Percentiles rank a stretch among this genome's conserved stretches.
These are phyloP conservation scores for Hypoxylon sp. DNA, from an alignment of 2,329 filamentous ascomycete species.

Conservation along the genomic window DNA sequence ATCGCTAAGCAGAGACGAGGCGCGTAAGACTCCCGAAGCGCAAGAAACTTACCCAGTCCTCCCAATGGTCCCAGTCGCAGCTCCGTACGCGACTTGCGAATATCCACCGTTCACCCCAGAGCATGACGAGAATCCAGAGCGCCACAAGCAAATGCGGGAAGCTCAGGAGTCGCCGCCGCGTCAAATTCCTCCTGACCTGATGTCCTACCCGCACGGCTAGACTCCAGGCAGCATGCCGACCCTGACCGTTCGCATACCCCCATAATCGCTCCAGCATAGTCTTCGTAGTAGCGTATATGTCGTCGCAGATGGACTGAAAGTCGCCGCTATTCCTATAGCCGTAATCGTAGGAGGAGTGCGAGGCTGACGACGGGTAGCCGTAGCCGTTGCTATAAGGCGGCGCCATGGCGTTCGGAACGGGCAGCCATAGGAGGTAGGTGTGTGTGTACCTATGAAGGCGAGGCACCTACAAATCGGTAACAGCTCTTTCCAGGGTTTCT, in stretches of 20 bases:
- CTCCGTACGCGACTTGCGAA: constrained; percentile 77
- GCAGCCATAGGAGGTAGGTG: constrained; percentile 45
- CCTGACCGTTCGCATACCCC: constrained; percentile 59
- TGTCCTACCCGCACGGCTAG: constrained; percentile 49
- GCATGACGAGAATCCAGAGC: constrained; percentile 81
- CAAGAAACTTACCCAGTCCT: constrained; percentile 80
- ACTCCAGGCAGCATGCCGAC: constrained; percentile 53
- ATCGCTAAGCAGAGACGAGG: neutral
- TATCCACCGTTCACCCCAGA: constrained; percentile 86
- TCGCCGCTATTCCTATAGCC: constrained; percentile 46
- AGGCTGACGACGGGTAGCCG: constrained; percentile 36
- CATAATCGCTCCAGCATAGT: constrained; percentile 52
- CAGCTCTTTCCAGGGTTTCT: neutral
- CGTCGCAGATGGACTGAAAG: constrained; percentile 55
- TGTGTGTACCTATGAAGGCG: constrained; percentile 25
- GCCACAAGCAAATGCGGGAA: constrained; percentile 76
- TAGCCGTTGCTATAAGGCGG: constrained; percentile 55
- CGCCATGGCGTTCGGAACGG: constrained; percentile 51
- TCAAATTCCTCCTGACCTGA: constrained; percentile 61
- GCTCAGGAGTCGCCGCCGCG: constrained; percentile 65
- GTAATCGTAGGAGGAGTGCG: constrained; percentile 41
- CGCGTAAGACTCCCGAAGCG: neutral
- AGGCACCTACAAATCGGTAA: neutral
- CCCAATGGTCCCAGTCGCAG: constrained; percentile 90
- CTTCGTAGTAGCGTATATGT: constrained; percentile 51